phyloP scores from a whole-genome alignment of 345 rosid species.

The Excoecaria cochinchinensis region DNA sequence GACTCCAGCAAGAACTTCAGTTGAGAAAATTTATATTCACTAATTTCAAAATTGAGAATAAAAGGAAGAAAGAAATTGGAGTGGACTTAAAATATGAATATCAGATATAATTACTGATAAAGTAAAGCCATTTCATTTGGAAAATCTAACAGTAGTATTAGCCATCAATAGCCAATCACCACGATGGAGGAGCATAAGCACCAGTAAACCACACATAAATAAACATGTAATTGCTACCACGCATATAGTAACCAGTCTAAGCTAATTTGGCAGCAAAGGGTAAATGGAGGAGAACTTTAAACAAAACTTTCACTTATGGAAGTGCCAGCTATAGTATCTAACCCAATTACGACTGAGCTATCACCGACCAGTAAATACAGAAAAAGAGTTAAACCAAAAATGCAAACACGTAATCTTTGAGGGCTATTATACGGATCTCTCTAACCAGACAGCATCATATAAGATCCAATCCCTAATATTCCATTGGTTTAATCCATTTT shows the following conservation, averaged over 20 bases:
- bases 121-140: not conserved
- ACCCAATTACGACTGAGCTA: not conserved
- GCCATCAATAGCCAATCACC: not conserved
- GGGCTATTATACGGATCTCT: not conserved
- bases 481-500: not conserved
- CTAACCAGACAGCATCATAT: constrained; percentile 14
- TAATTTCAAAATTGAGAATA: not conserved
- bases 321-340: not conserved
- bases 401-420: constrained; percentile 7
- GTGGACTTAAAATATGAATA: not conserved
- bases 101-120: not conserved
- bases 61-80: not conserved
- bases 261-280: not conserved
- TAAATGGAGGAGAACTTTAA: not conserved
- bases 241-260: not conserved
- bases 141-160: not conserved
- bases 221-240: not conserved
- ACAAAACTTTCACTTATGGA: not conserved
- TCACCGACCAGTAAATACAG: not conserved
- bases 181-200: not conserved
- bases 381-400: not conserved
- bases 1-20: not conserved
- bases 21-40: not conserved
- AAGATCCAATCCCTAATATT: constrained; percentile 22
- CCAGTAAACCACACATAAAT: not conserved